Evolutionary conservation across 2,329 filamentous ascomycete species (phyloP), one percentile per base, ranked within the genome.

Genomic region (Fusarium sp.): DNA sequence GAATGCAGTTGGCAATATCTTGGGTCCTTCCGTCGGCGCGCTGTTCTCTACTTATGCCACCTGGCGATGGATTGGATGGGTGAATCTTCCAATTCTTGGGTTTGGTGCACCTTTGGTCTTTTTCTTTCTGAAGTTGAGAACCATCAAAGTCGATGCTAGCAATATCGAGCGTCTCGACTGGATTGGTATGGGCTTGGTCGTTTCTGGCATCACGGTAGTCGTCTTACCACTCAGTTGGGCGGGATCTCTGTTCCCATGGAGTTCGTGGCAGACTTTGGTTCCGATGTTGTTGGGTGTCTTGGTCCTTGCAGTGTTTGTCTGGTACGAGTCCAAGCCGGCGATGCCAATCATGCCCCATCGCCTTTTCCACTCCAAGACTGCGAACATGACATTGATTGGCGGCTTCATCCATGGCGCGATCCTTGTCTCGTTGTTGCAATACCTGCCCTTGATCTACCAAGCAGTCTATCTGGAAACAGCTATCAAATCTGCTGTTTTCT

Each of bases 41-140:
- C 34, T 65, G 0, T 65, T 65, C 2, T 20, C 63, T 4, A 42
- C 60, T 6, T 65, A 65, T 22, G 32, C 46, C 4, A 65, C 40
- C 20, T 65, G 63, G 63, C 40, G 63, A 25, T 65, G 63, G 63
- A 65, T 65, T 1, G 63, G 63, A 18, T 65, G 63, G 63, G 24
- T 65, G 2, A 65, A 65, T 18, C 32, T 65, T 0, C 63, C 63
- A 1, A 59, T 65, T 22, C 63, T 65, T 5, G 60, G 52, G 4
- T 4, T 65, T 10, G 63, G 60, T 10, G 47, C 63, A 1, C 63
- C 60, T 3, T n/a, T 65, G 24, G 29, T 65, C 2, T 59, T 59
- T 27, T 65, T 65, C 32, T 65, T 65, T 20, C 63, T 65, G 22
- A 65, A 45, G 10, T 15, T 65, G 8, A 32, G 60, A 5, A 45